Base-by-base conservation (phyloP, 495 filamentous ascomycete species). In the Hypoxylon cercidicola region DNA sequence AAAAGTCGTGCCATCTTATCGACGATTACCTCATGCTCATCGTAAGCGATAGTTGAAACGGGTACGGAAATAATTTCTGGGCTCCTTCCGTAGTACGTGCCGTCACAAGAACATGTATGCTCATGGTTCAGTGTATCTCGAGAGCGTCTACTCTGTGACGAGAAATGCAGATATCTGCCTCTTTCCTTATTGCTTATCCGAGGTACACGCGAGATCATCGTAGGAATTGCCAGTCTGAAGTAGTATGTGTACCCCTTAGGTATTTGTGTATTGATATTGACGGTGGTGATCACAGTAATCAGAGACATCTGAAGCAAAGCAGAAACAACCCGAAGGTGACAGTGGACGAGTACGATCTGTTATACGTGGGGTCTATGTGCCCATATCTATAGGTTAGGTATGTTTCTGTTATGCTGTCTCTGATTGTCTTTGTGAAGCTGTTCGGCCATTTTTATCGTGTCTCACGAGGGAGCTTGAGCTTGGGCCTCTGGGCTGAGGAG, bases 151-250 rank as follows among this genome's bases (percentile, higher is more conserved):
- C 44, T 16, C 10, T 53, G 20, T 30, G 48, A 45, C 44, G 48
- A 54, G 28, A 62, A 35, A 28, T 60, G 32, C 16, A 30, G 48
- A 46, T 25, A 8, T 23, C 21, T 40, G n/a, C 39, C 21, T 53
- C 34, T 32, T 49, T 40, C 41, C 25, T 60, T 47, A 30, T 47
- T 60, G n/a, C 57, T 48, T 21, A 40, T 40, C 56, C 44, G 20
- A 45, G n/a, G 52, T 37, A 48, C 53, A 47, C 48, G 30, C 19
- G 37, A 47, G 63, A 61, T 66, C 63, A 19, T 16, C 57, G 60
- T 19, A 32, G 49, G 51, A 34, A 20, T 53, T 57, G 44, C 53
- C 57, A 39, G 30, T 56, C 44, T 66, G 60, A 43, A 56, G 56
- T 19, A n/a, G n/a, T n/a, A n/a, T 25, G 23, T 25, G 23, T 25